A percentile compares a stretch with the other conserved stretches of the same genome.
These are phyloP conservation scores for Omphalea diandra DNA, from an alignment of 441 rosid species.

Conservation along the genomic window DNA sequence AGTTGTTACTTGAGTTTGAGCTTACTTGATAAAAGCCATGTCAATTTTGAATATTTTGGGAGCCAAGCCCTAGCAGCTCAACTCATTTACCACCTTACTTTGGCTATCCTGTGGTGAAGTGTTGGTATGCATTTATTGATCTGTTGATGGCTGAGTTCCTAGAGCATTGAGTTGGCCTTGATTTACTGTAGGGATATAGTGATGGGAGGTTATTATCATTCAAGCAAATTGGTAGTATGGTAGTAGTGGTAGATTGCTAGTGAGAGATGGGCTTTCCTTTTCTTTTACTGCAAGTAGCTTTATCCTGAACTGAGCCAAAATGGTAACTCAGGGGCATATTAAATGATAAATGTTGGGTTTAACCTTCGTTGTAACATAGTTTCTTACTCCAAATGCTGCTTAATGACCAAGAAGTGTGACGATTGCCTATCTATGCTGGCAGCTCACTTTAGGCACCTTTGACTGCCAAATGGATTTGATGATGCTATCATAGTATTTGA, in stretches of 20 bases:
- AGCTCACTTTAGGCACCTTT: background rate
- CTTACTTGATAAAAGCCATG: no score
- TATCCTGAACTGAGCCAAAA: no score
- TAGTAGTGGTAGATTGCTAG: background rate
- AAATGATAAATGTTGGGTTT: conserved; percentile 1
- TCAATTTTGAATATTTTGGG: no score
- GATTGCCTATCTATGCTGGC: background rate
- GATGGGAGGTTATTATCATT: background rate
- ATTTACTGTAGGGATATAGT: background rate
- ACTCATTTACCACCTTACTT: no score
- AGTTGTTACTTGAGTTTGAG: no score
- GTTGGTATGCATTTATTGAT: background rate
- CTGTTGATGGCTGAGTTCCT: background rate
- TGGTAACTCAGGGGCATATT: background rate
- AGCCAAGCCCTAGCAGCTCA: no score
- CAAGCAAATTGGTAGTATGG: background rate
- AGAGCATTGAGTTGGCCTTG: background rate
- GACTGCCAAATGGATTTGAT: background rate
- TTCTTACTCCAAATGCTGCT: background rate
- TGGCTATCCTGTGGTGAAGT: background rate
- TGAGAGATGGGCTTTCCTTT: background rate
- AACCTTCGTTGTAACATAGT: background rate
- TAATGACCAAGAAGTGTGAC: background rate
- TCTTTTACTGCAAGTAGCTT: background rate
- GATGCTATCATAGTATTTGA: background rate